Conservation (phyloP, 2,329 filamentous ascomycete genomes). For the Dendrostoma leiphaemia region DNA sequence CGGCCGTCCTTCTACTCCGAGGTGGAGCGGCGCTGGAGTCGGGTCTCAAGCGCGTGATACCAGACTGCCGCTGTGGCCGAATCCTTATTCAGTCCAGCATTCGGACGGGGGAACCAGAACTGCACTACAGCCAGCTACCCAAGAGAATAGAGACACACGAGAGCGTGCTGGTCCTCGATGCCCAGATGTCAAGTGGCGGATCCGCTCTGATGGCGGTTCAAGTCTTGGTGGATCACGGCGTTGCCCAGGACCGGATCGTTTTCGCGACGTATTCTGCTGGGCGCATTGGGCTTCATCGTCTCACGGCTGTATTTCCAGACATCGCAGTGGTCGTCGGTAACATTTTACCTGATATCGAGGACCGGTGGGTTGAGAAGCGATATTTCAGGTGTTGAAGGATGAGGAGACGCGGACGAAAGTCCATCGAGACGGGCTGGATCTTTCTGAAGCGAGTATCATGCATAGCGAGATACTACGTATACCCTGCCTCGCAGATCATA, state of each 20-base stretch:
- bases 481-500: background rate
- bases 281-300: conserved; percentile 74
- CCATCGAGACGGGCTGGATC: background rate
- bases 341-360: conserved; percentile 77
- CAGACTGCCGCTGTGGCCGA: conserved; percentile 86
- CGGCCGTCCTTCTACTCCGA: conserved; percentile 83
- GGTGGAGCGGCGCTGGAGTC: conserved; percentile 87
- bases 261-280: conserved; percentile 93
- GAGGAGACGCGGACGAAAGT: background rate
- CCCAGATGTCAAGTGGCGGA: conserved; percentile 92
- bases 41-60: conserved; percentile 84
- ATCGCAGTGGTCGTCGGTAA: conserved; percentile 84
- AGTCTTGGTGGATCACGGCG: conserved; percentile 92
- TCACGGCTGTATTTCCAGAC: conserved; percentile 85
- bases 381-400: conserved; percentile 80
- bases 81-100: conserved; percentile 88
- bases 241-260: conserved; percentile 79
- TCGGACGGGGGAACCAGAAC: conserved; percentile 82
- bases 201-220: conserved; percentile 89
- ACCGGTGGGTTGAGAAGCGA: conserved; percentile 83
- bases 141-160: conserved; percentile 71
- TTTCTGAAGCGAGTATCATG: background rate
- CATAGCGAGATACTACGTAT: conserved; percentile 7
- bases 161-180: conserved; percentile 82
- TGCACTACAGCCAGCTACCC: conserved; percentile 85